Evolutionary conservation across 768 basidiomycete genomes (phyloP), one percentile per base, ranked within the genome.

Genomic region (Daedaleopsis nitida): DNA sequence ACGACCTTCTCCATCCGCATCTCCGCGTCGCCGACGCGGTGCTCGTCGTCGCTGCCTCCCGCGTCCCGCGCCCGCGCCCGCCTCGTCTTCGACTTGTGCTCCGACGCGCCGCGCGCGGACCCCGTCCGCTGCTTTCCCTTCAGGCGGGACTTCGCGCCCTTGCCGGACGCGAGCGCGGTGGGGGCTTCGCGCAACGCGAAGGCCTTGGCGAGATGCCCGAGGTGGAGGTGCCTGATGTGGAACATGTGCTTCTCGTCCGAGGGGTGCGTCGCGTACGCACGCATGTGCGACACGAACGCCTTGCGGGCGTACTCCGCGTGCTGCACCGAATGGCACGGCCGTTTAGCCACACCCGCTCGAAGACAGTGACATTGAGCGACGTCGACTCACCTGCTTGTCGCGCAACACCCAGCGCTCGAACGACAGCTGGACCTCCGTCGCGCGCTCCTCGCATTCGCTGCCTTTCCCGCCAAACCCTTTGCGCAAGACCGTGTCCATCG

Each of bases 221-320:
- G 83, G 71, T 99, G 97, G 10, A 98, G 81, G 71, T 96, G 86
- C 16, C 91, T 90, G 60, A 98, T 87, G 74, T 98, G 96, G 80
- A 99, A 99, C 55, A 98, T 92, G 65, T 94, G 88, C 70, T 98
- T 99, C 74, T 98, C 97, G 62, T 88, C 87, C 16, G 91, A 84
- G 0, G 97, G 96, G 76, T 99, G 97, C 0, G 97, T 99, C 34
- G 97, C 90, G 74, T 98, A 99, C 0, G 97, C 97, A 56, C 96
- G 85, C 79, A 98, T 87, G 73, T 96, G 94, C 0, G 96, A 97
- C 38, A 86, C 80, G 77, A 89, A 99, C 0, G 95, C 97, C 67
- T 83, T 89, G 32, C 92, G 85, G 17, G 97, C 94, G 16, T 88
- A 72, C 14, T 81, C 79, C 13, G 86, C 79, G 69, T 96, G 88